Percentiles rank a stretch among this genome's conserved stretches.
Conservation (phyloP, 2,329 filamentous ascomycete genomes). For the Colletotrichum cereale region DNA sequence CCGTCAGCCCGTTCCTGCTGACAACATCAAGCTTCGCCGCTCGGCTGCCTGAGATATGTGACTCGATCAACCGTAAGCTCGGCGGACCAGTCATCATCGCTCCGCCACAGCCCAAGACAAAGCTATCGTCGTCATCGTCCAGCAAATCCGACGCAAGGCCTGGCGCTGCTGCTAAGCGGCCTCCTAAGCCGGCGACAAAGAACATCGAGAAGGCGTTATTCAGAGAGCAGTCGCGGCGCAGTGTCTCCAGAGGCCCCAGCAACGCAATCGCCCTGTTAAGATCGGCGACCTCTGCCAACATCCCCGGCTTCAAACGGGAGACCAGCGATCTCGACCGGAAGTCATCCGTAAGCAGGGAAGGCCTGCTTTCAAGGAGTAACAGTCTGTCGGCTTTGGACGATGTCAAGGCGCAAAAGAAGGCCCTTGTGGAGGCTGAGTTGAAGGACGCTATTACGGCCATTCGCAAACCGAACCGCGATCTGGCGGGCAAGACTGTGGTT, state of each 20-base stretch:
- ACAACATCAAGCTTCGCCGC: slow-evolving; percentile 73
- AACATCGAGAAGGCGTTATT: slow-evolving; percentile 74
- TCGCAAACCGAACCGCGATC: slow-evolving; percentile 80
- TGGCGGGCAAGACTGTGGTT: slow-evolving; percentile 75
- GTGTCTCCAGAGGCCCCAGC: slow-evolving; percentile 67
- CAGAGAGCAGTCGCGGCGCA: slow-evolving; percentile 68
- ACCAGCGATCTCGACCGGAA: slow-evolving; percentile 65
- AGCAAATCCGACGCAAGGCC: slow-evolving; percentile 62
- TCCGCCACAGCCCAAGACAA: slow-evolving; percentile 63
- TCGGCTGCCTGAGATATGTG: slow-evolving; percentile 78
- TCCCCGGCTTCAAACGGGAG: slow-evolving; percentile 76
- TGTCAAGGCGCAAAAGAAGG: slow-evolving; percentile 73
- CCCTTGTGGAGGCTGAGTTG: slow-evolving; percentile 76
- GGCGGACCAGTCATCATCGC: slow-evolving; percentile 77
- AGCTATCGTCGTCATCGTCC: slow-evolving; percentile 42
- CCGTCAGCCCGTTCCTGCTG: slow-evolving; percentile 45
- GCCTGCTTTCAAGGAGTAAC: slow-evolving; percentile 54
- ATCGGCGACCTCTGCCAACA: slow-evolving; percentile 73
- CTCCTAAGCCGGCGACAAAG: slow-evolving; percentile 57
- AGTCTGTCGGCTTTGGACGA: slow-evolving; percentile 66
- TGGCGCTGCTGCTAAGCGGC: slow-evolving; percentile 64
- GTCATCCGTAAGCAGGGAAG: slow-evolving; percentile 55
- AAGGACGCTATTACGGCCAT: slow-evolving; percentile 80
- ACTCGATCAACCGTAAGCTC: slow-evolving; percentile 79
- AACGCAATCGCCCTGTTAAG: slow-evolving; percentile 74